Percentiles rank a stretch among this genome's conserved stretches.
Conservation (phyloP, 2,329 filamentous ascomycete species). For the Camillea tinctor region DNA sequence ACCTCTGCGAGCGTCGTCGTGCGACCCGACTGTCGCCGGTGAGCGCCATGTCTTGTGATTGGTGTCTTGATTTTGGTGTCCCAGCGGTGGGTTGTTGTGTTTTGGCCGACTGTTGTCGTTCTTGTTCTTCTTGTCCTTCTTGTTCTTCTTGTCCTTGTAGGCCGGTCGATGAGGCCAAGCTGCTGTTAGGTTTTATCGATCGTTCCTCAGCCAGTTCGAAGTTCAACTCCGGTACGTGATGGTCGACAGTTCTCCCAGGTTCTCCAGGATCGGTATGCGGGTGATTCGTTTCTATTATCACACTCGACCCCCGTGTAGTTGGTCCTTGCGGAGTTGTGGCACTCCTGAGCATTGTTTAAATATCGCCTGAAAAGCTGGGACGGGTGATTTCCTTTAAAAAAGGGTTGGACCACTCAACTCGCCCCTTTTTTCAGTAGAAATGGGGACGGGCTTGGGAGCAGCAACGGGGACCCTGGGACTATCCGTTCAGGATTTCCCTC, state of each 20-base stretch:
- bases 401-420: constrained; percentile 1
- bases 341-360: constrained; percentile 26
- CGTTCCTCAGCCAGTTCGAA: constrained; percentile 22
- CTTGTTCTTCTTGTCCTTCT: constrained; percentile 30
- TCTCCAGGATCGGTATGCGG: constrained; percentile 7
- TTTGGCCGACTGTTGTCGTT: constrained; percentile 28
- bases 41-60: constrained; percentile 39
- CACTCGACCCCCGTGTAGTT: constrained; percentile 11
- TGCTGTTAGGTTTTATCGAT: constrained; percentile 14
- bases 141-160: constrained; percentile 29
- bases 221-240: constrained; percentile 19
- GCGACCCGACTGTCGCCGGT: constrained; percentile 40
- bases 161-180: constrained; percentile 11
- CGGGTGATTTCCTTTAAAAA: constrained; percentile 8
- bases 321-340: constrained; percentile 8
- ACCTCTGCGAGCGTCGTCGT: constrained; percentile 27
- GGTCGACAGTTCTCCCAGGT: constrained; percentile 12
- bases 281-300: constrained; percentile 9
- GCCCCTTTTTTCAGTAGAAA: not conserved
- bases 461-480: constrained; percentile 4
- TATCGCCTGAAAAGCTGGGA: constrained; percentile 22
- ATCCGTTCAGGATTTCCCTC: constrained; percentile 10
- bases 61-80: constrained; percentile 15
- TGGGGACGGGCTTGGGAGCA: constrained; percentile 1
- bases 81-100: constrained; percentile 16